Evolutionary conservation across 2,329 filamentous ascomycete genomes (phyloP).

Genomic region (Penicillium sp.): DNA sequence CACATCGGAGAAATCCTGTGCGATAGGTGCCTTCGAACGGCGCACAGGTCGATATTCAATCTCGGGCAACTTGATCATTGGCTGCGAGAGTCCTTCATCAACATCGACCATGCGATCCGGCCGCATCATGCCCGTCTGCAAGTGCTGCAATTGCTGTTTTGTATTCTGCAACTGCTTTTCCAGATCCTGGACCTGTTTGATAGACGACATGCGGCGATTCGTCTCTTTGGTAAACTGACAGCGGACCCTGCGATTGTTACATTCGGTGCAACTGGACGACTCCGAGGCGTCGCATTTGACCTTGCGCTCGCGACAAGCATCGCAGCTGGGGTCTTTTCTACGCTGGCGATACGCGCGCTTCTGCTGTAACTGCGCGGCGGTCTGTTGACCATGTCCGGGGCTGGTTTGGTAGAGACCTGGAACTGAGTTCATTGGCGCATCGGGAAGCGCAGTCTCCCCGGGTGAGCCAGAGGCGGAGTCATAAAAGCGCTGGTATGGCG

Average conservation of each 20-base stretch:
- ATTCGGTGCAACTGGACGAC: slow-evolving; percentile 93
- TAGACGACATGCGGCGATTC: slow-evolving; percentile 96
- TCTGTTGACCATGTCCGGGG: slow-evolving; percentile 50
- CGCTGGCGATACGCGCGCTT: slow-evolving; percentile 93
- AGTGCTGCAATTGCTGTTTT: slow-evolving; percentile 72
- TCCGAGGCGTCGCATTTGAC: slow-evolving; percentile 93
- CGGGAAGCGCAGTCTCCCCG: slow-evolving; percentile 38
- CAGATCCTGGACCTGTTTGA: slow-evolving; percentile 97
- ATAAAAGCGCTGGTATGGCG: slow-evolving; percentile 39
- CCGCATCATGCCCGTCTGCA: slow-evolving; percentile 63
- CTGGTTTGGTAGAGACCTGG: slow-evolving; percentile 31
- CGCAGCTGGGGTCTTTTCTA: slow-evolving; percentile 94
- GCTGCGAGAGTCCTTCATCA: slow-evolving; percentile 43
- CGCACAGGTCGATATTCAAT: slow-evolving; percentile 65
- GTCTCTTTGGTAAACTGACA: slow-evolving; percentile 99
- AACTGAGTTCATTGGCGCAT: slow-evolving; percentile 39
- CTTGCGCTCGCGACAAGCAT: slow-evolving; percentile 85
- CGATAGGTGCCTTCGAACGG: slow-evolving; percentile 58
- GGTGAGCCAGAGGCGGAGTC: slow-evolving; percentile 42
- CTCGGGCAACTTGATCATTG: slow-evolving; percentile 59
- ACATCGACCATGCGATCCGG: slow-evolving; percentile 47
- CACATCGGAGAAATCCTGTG: slow-evolving; percentile 69
- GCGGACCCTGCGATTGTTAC: slow-evolving; percentile 91
- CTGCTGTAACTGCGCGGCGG: slow-evolving; percentile 66
- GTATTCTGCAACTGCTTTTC: slow-evolving; percentile 84